Evolutionary conservation across 768 basidiomycete species (phyloP), one percentile per base, ranked within the genome.

Genomic region (Mycena capillaripes): DNA sequence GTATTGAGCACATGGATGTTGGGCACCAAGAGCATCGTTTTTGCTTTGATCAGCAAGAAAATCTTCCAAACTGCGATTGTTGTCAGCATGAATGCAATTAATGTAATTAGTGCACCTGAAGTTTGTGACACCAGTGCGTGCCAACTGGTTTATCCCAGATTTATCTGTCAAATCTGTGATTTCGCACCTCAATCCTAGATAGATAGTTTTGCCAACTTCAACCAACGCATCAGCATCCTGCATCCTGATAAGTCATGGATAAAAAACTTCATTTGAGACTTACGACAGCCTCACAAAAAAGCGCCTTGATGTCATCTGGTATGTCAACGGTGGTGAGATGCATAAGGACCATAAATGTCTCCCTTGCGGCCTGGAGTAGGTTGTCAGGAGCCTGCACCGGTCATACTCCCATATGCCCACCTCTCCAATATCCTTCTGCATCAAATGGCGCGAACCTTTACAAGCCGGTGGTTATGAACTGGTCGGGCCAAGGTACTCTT

Each of bases 321-420:
- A 32, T 50, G n/a, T 50, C 48, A 0, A 46, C 61, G n/a, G 2
- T 11, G 46, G 14, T 50, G 48, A 14, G 32, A 48, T 9, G 61
- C 30, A 16, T 63, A 63, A 16, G 46, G 32, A 3, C 48, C 48
- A 36, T 63, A 63, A 3, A 2, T 16, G 36, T 63, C 48, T 2
- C 48, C 61, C 8, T 36, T 46, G 4, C n/a, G n/a, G 3, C 46
- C 61, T 7, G 32, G 32, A 2, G 21, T 8, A 16, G 46, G n/a
- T 6, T 50, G 44, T 5, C 61, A 3, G 4, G 44, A 25, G 12
- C 61, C 61, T 14, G n/a, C 9, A 2, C 19, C 32, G 7, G 48
- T 63, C 46, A 63, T 63, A 2, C 9, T 50, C 16, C 61, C 61
- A 25, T 63, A 63, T 16, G 61, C 32, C 61, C 61, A 63, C 10